phyloP scores from a whole-genome alignment of 148 eudicot genomes.

The Silene conica region DNA sequence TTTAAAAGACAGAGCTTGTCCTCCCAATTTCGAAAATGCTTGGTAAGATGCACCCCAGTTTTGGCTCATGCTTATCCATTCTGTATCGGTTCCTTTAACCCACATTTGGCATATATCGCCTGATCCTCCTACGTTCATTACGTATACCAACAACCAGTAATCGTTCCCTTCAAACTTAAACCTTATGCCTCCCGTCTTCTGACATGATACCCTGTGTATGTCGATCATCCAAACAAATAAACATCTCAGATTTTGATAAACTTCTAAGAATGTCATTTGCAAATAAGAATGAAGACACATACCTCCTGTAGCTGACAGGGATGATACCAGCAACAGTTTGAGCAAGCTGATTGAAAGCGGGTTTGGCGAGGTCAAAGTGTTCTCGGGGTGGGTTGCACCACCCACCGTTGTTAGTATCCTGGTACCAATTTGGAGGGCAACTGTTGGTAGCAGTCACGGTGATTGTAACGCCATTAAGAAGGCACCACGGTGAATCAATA shows the following conservation, averaged over 20 bases:
- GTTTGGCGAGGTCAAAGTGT: constrained; percentile 80
- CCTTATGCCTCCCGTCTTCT: constrained; percentile 49
- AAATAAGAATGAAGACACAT: no score
- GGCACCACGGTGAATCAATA: constrained; percentile 49
- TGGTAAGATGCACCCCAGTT: constrained; percentile 95
- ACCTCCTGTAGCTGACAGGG: constrained; percentile 78
- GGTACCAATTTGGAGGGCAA: constrained; percentile 78
- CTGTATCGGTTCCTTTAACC: constrained; percentile 67
- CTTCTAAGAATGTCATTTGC: no score
- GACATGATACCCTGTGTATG: constrained; percentile 68
- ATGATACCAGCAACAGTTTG: constrained; percentile 67
- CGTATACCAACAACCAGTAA: constrained; percentile 65
- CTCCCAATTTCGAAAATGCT: constrained; percentile 59
- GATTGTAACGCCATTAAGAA: background rate
- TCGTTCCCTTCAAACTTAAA: constrained; percentile 62
- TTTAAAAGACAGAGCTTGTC: constrained; percentile 67
- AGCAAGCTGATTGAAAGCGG: constrained; percentile 69
- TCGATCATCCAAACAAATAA: background rate
- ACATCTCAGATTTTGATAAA: no score
- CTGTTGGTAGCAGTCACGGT: constrained; percentile 81
- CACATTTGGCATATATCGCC: constrained; percentile 65
- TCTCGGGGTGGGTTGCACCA: constrained; percentile 91
- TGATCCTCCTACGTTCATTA: constrained; percentile 77
- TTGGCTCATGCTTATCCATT: constrained; percentile 85
- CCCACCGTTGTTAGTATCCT: constrained; percentile 62